phyloP scores from a whole-genome alignment of 257 asterid genomes.

The Nicotiana benthamiana region DNA sequence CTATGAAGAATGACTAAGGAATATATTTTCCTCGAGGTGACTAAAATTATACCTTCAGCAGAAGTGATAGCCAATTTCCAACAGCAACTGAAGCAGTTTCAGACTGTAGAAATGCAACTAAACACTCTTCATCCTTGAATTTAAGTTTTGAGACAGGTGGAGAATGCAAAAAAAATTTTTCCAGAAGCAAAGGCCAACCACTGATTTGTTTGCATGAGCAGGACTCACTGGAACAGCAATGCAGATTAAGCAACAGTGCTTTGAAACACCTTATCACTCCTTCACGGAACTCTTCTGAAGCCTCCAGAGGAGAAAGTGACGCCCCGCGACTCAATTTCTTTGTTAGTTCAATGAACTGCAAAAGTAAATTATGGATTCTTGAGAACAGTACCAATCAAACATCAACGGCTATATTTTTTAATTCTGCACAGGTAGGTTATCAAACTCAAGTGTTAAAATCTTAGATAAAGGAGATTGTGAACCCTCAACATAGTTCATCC shows the following conservation, averaged over 20 bases:
- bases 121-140: conserved; percentile 44
- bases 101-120: conserved; percentile 78
- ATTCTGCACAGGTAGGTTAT: background rate
- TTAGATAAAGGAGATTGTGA: background rate
- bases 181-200: conserved; percentile 36
- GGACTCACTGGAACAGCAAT: conserved; percentile 49
- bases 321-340: conserved; percentile 82
- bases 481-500: background rate
- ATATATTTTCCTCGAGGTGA: background rate
- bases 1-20: background rate
- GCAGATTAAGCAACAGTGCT: conserved; percentile 57
- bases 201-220: conserved; percentile 66
- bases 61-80: conserved; percentile 97
- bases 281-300: conserved; percentile 94
- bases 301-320: conserved; percentile 72
- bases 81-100: conserved; percentile 84
- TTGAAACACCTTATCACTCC: conserved; percentile 80
- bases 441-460: background rate
- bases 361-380: background rate
- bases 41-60: conserved; percentile 62
- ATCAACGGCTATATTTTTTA: background rate
- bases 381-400: background rate
- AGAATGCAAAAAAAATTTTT: conserved; percentile 25
- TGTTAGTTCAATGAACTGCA: conserved; percentile 71
- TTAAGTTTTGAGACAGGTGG: conserved; percentile 20